These are phyloP conservation scores for Lomentospora prolificans DNA, from an alignment of 2,329 filamentous ascomycete species.

Conservation along the genomic window DNA sequence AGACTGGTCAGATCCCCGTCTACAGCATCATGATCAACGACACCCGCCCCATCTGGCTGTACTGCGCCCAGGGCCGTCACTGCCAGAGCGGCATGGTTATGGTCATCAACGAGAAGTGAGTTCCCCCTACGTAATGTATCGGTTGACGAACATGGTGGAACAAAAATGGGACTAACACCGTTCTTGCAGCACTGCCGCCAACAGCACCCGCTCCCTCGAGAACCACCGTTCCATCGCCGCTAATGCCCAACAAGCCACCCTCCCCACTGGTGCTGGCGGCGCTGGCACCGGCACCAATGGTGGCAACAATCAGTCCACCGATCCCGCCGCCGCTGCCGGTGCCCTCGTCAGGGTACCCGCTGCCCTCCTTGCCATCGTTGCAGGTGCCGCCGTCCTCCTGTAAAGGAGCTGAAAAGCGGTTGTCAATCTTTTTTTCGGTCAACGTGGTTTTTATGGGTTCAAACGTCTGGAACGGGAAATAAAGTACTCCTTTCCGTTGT, in stretches of 20 bases:
- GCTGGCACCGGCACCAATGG: constrained; percentile 2
- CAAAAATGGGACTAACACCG: constrained; percentile 9
- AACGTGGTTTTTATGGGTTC: background rate
- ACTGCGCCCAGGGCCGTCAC: constrained; percentile 65
- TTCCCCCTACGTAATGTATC: constrained; percentile 6
- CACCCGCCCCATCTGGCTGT: constrained; percentile 66
- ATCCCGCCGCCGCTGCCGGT: constrained; percentile 16
- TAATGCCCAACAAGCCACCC: constrained; percentile 19
- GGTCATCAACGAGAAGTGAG: constrained; percentile 66
- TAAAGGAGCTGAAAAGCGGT: constrained; percentile 11
- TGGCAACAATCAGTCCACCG: background rate
- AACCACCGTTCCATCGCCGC: constrained; percentile 35
- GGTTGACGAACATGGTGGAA: background rate
- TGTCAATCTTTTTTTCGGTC: background rate
- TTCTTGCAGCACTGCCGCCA: constrained; percentile 33
- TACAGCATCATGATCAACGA: constrained; percentile 63
- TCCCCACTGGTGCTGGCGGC: constrained; percentile 13
- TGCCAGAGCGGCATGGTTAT: constrained; percentile 68
- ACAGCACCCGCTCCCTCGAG: constrained; percentile 40
- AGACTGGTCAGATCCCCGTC: constrained; percentile 46
- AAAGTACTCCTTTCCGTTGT: background rate
- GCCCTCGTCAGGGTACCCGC: constrained; percentile 29
- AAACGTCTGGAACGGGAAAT: background rate
- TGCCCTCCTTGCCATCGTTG: constrained; percentile 32
- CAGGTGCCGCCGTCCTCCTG: constrained; percentile 32